Evolutionary conservation across 352 stramenopile genomes (phyloP), one percentile per base, ranked within the genome.

Genomic region (Globisporangium solare): DNA sequence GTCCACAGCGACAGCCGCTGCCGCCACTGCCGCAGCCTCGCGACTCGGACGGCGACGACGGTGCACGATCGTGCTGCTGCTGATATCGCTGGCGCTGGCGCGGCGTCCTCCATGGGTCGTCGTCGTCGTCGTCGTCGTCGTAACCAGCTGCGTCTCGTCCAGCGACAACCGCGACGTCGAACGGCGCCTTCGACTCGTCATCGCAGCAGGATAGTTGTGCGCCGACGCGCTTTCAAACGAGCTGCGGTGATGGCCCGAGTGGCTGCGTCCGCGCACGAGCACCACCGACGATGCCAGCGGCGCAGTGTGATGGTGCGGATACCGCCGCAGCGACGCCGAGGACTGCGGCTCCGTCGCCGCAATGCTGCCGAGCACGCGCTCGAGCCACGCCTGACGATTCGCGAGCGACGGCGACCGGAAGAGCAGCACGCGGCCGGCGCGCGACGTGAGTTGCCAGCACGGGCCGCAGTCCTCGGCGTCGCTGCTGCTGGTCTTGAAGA

Each of bases 361-460:
- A 31, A 53, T 50, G 40, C 20, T 32, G 54, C 47, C 40, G 48
- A 76, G 70, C 3, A 90, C 50, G 50, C 61, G 61, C 5, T 82
- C 63, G 22, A 90, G 73, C 80, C 80, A 90, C 18, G 75, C 59
- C 7, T 73, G 24, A 1, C 80, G 72, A 15, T 69, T 60, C 18
- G 86, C 74, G 22, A 70, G 60, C 18, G 73, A 80, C 13, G 68
- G 65, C n/a, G 78, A 70, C 11, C 80, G 78, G 56, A 90, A 90
- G 41, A 90, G 67, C 42, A 90, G 50, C 47, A 86, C 72, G 12
- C 80, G 75, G 0, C 74, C 75, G 12, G 64, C 68, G 31, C 53
- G 72, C 10, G 75, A 85, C 60, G 73, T 88, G 43, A 90, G 17
- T 54, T 90, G 88, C 76, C 77, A 90, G 68, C 80, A 90, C 35